These are phyloP conservation scores for Agastache rugosa DNA, from an alignment of 257 asterid species.

Conservation along the genomic window DNA sequence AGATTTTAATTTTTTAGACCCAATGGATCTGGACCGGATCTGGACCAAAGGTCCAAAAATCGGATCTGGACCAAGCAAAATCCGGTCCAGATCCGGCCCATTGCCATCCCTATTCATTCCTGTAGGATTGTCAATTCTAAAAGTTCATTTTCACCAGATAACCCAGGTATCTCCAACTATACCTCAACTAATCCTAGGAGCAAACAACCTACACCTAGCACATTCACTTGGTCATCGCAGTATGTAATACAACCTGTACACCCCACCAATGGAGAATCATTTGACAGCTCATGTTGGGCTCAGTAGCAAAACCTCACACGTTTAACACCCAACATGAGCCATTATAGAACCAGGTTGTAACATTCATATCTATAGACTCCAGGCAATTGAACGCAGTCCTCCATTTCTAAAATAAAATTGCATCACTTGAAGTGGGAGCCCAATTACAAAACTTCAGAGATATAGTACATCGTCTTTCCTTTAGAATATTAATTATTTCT, in stretches of 20 bases:
- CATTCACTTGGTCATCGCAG: neutral
- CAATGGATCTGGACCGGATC: too few species aligned
- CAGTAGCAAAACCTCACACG: neutral
- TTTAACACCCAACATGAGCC: neutral
- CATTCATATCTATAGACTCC: neutral
- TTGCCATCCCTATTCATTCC: too few species aligned
- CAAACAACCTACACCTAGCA: neutral
- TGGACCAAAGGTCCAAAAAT: too few species aligned
- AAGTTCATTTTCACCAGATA: neutral
- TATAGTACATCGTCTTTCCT: neutral
- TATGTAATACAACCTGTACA: neutral
- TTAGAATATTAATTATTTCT: neutral
- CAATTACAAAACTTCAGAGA: neutral
- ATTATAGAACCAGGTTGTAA: neutral
- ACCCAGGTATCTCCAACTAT: neutral
- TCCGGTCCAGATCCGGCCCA: too few species aligned
- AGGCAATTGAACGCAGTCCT: neutral
- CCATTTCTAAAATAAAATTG: neutral
- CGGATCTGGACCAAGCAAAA: too few species aligned
- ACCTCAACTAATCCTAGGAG: neutral
- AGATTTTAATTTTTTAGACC: too few species aligned
- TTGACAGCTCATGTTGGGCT: neutral
- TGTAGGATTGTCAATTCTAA: neutral
- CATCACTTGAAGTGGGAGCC: neutral
- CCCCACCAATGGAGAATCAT: neutral